Conservation (phyloP, 129 eudicot species). For the Ambrosia artemisiifolia region DNA sequence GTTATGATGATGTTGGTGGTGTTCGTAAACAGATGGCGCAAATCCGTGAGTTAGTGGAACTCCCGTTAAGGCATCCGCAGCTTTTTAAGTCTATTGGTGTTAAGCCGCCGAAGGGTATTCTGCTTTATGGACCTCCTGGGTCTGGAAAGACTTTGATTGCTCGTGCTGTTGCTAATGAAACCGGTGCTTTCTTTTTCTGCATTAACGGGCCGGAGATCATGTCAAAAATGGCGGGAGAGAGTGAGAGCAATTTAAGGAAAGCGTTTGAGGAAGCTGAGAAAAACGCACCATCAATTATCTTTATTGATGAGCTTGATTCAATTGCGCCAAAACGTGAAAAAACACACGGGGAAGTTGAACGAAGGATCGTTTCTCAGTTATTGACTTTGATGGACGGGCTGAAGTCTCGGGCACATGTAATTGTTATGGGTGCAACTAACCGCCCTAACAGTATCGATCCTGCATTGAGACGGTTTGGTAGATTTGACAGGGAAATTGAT, state of each 20-base stretch:
- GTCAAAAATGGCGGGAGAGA: conserved; percentile 89
- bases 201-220: conserved; percentile 81
- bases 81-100: conserved; percentile 75
- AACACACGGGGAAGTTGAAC: conserved; percentile 87
- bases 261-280: conserved; percentile 76
- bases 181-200: conserved; percentile 72
- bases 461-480: conserved; percentile 84
- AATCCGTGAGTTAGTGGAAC: conserved; percentile 82
- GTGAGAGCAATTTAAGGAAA: conserved; percentile 70
- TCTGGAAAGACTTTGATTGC: conserved; percentile 68
- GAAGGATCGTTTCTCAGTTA: conserved; percentile 88
- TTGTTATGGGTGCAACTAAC: conserved; percentile 92
- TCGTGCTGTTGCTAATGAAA: conserved; percentile 70
- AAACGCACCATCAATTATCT: conserved; percentile 59
- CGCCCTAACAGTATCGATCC: conserved; percentile 96
- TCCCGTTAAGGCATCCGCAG: conserved; percentile 87
- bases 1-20: conserved; percentile 78
- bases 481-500: conserved; percentile 61
- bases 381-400: conserved; percentile 89
- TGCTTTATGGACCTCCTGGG: conserved; percentile 76
- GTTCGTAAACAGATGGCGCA: conserved; percentile 85
- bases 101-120: conserved; percentile 72
- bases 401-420: conserved; percentile 84
- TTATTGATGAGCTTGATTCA: conserved; percentile 83
- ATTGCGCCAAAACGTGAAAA: conserved; percentile 95